A percentile compares a stretch with the other conserved stretches of the same genome.
phyloP scores from a whole-genome alignment of 768 basidiomycete genomes.

The Lyophyllum atratum region DNA sequence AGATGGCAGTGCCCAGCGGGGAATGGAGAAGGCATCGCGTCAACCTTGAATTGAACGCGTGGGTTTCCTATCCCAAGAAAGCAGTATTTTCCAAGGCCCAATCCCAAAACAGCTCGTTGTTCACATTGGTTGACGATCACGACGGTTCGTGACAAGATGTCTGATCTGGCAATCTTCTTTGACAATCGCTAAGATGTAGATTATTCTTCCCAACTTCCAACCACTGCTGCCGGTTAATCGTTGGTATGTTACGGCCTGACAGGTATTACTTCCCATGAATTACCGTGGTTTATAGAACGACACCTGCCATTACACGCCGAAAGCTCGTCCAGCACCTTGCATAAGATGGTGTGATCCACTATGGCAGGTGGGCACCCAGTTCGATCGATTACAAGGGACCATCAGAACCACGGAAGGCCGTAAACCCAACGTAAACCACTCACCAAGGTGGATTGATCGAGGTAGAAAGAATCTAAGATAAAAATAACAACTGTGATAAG shows the following conservation, averaged over 20 bases:
- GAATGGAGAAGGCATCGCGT: background rate
- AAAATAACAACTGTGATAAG: background rate
- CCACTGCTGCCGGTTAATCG: too few relatives aligned
- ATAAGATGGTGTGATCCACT: background rate
- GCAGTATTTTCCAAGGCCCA: background rate
- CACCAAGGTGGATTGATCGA: background rate
- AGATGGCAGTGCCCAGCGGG: background rate
- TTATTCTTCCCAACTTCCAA: too few relatives aligned
- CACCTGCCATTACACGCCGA: background rate
- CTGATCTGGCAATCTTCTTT: background rate
- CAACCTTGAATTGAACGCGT: background rate
- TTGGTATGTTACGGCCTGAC: too few relatives aligned
- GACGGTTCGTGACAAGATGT: background rate
- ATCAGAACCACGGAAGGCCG: background rate
- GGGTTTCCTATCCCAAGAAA: background rate
- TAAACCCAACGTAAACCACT: background rate
- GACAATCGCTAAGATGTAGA: background rate
- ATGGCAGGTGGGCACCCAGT: background rate
- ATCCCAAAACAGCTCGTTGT: slow-evolving; percentile 2
- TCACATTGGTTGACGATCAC: slow-evolving; percentile 6
- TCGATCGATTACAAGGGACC: background rate
- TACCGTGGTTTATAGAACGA: background rate
- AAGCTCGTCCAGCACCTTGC: background rate
- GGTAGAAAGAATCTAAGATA: background rate
- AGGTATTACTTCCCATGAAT: background rate